Evolutionary conservation across 2,329 filamentous ascomycete genomes (phyloP), one percentile per base, ranked within the genome.

Genomic region (Xylariomycetidae sp.): DNA sequence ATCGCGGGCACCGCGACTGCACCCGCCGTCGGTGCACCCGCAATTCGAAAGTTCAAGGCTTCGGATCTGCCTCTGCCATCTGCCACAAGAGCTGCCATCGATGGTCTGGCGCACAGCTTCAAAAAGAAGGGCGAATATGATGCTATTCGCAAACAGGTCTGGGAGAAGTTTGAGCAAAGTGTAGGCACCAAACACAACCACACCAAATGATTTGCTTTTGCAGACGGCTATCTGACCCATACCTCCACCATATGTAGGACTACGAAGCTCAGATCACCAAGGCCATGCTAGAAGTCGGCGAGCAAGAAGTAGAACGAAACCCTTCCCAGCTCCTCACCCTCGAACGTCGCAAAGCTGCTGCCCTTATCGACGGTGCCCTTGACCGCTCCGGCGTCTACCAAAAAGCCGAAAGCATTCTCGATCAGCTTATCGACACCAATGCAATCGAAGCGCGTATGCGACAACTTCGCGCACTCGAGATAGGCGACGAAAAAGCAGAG

Each of bases 51-150:
- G 50, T 76, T 82, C 55, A 86, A 86, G 57, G 75, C 82, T 3
- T 81, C 80, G 0, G 85, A 90, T 47, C 68, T 90, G 13, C 85
- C 85, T 2, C 63, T 89, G 14, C 74, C 82, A 5, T 82, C 80
- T 3, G 72, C 77, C n/a, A 85, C 85, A 32, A 72, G 82, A 43
- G 72, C 74, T 2, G 79, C 81, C 2, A 86, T 90, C 36, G 84
- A 89, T 48, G 74, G 71, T 12, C 71, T 90, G 15, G 75, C 84
- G n/a, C 80, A 85, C 53, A 81, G 74, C 9, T 90, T 89, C 64
- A 89, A 89, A 61, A 90, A 89, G 63, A 87, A 86, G 59, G 85
- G 85, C 40, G 82, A 83, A 37, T 92, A 89, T 53, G 85, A 92
- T 59, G 66, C 72, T 10, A 74, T 89, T 43, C 78, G 85, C 40